Base-by-base conservation (phyloP, 257 asterid genomes). In the Nicotiana obtusifolia region DNA sequence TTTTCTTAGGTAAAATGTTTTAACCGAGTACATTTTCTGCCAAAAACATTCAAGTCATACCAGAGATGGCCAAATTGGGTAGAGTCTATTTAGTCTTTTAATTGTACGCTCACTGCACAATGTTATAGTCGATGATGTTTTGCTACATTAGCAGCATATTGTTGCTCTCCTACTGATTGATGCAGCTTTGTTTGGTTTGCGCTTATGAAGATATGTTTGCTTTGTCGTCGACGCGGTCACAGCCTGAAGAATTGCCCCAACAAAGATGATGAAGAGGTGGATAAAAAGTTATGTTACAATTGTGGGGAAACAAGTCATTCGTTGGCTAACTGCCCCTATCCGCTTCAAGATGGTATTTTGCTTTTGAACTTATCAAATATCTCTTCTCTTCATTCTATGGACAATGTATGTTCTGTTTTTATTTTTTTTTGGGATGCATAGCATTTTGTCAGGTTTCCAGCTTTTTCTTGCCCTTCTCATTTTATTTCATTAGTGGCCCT, bases 301-400 rank as follows among this genome's bases (percentile, higher is more conserved):
- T 95, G 99, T 87, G 99, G 99, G 64, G 91, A 87, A 81, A 90
- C 76, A 77, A 95, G 95, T 60, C 99, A 95, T 88, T 91, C 99
- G 49, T 89, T 95, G 44, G 89, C 84, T 64, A 86, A 85, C 10
- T 95, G 99, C 85, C 88, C 88, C 0, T 86, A 82, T 62, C 99
- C 99, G 77, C 93, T 88, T 79, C 97, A 94, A 89, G 97, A 94
- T 85, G 99, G 99, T 95, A 92, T 22, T 44, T 22, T 44, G 16
- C 15, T 61, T 64, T 26, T 24, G 62, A 75, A 9, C 26, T 62
- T 61, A 54, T 9, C 26, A 28, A 10, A 6, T 37, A 10, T 57
- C 44, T 44, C 30, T 31, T 54, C 68, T 26, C 24, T 57, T 47
- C 7, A 31, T 66, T 33, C 20, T 7, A 5, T 69, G 17, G 4